Conservation (phyloP, 192 early-diverging fungal species). For the Borealophlyctis nickersoniae region DNA sequence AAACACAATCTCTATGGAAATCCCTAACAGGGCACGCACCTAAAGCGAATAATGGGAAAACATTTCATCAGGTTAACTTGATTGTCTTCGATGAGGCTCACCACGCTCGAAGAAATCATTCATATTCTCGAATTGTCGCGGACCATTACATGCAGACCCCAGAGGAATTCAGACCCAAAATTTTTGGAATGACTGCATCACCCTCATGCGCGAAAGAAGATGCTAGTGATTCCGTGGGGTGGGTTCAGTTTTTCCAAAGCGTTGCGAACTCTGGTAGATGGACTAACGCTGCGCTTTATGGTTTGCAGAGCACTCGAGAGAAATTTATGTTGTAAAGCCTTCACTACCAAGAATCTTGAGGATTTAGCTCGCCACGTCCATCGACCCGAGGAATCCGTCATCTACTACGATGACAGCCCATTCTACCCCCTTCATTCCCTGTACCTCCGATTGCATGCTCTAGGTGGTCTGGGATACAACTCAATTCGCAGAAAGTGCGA, state of each 20-base stretch:
- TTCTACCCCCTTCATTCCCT: slow-evolving; percentile 5
- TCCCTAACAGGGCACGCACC: not conserved
- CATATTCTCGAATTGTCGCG: slow-evolving; percentile 60
- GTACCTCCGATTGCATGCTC: slow-evolving; percentile 6
- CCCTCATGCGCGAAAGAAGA: slow-evolving; percentile 51
- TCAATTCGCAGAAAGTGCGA: not conserved
- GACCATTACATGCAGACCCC: slow-evolving; percentile 69
- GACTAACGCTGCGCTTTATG: not conserved
- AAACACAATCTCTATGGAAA: not conserved
- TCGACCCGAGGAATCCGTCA: slow-evolving; percentile 8
- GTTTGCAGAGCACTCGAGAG: slow-evolving; percentile 38
- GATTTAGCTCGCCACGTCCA: slow-evolving; percentile 2
- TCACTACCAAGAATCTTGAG: slow-evolving; percentile 21
- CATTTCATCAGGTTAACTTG: slow-evolving; percentile 59
- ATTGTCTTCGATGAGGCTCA: slow-evolving; percentile 97
- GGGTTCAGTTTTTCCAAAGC: not conserved
- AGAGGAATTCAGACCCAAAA: slow-evolving; percentile 56
- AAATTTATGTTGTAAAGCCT: slow-evolving; percentile 35
- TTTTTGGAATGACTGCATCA: slow-evolving; percentile 96
- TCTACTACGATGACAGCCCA: slow-evolving; percentile 8
- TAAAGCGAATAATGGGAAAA: not conserved
- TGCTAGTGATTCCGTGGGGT: slow-evolving; percentile 28
- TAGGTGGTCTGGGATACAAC: not conserved
- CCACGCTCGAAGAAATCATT: slow-evolving; percentile 71
- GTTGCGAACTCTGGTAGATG: not conserved